Percentiles rank a stretch among this genome's conserved stretches.
Evolutionary conservation across 2,329 filamentous ascomycete species (phyloP).

Genomic region (Talaromyces sp.): DNA sequence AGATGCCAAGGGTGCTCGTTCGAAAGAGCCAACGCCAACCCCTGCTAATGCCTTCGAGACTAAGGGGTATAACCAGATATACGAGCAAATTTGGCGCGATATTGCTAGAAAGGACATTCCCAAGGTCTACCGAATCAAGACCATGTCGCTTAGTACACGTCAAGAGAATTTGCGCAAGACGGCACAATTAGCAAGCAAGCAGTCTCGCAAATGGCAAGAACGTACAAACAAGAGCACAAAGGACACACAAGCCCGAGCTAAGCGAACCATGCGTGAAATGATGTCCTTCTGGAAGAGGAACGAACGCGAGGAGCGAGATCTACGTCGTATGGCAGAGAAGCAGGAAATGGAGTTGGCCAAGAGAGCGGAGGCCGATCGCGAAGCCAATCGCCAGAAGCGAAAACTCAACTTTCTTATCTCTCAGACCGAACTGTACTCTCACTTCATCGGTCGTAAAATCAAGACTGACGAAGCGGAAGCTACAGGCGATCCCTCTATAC

Average conservation of each 20-base stretch:
- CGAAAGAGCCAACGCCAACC: slow-evolving; percentile 44
- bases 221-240: slow-evolving; percentile 98
- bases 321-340: slow-evolving; percentile 88
- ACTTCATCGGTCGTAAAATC: slow-evolving; percentile 99
- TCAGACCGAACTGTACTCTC: slow-evolving; percentile 96
- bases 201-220: slow-evolving; percentile 94
- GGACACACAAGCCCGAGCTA: slow-evolving; percentile 92
- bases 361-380: slow-evolving; percentile 93
- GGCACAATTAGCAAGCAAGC: slow-evolving; percentile 91
- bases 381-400: slow-evolving; percentile 94
- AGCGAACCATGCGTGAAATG: slow-evolving; percentile 99
- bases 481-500: slow-evolving; percentile 74
- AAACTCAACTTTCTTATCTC: slow-evolving; percentile 99
- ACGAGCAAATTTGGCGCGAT: slow-evolving; percentile 95
- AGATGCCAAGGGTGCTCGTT: slow-evolving; percentile 38
- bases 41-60: slow-evolving; percentile 70
- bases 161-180: slow-evolving; percentile 98
- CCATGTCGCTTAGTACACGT: slow-evolving; percentile 79
- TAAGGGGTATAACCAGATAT: slow-evolving; percentile 93
- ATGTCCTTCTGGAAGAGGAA: slow-evolving; percentile 99
- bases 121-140: slow-evolving; percentile 86
- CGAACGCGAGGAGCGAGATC: slow-evolving; percentile 91
- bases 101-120: slow-evolving; percentile 89
- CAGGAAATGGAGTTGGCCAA: slow-evolving; percentile 96
- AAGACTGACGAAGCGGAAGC: slow-evolving; percentile 96